Conservation (phyloP, 495 filamentous ascomycete genomes). For the Lasiosphaeria ovina region DNA sequence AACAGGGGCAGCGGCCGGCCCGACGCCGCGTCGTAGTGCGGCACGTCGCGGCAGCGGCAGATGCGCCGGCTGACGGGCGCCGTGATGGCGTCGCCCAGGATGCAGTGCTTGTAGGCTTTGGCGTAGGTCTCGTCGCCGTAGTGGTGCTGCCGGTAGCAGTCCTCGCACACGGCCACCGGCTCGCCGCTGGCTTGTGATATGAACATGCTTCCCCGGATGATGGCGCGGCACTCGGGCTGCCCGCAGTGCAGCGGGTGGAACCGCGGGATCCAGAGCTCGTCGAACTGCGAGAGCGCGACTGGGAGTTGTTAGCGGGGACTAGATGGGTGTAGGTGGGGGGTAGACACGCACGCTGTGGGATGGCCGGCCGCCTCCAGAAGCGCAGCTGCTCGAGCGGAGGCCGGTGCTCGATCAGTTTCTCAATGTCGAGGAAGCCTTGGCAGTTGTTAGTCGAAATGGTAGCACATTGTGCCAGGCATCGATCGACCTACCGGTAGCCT, state of each 20-base stretch:
- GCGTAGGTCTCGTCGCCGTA: conserved; percentile 33
- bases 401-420: conserved; percentile 38
- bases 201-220: conserved; percentile 37
- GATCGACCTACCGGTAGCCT: conserved; percentile 3
- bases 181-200: not conserved
- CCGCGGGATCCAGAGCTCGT: conserved; percentile 19
- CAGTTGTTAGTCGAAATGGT: not conserved
- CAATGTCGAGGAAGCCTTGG: conserved; percentile 36
- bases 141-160: conserved; percentile 18
- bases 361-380: conserved; percentile 27
- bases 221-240: conserved; percentile 14
- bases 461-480: not conserved
- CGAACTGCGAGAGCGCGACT: conserved; percentile 2
- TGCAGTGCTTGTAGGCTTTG: conserved; percentile 5
- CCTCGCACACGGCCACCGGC: conserved; percentile 19
- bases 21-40: not conserved
- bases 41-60: not conserved
- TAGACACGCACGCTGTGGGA: conserved; percentile 21
- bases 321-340: not conserved
- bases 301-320: not conserved
- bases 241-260: conserved; percentile 23
- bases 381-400: conserved; percentile 19
- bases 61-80: not conserved
- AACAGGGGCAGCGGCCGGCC: not conserved
- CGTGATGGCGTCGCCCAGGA: not conserved